Percentiles rank a stretch among this genome's conserved stretches.
phyloP scores from a whole-genome alignment of 257 asterid species.

The Solanum chmielewskii region DNA sequence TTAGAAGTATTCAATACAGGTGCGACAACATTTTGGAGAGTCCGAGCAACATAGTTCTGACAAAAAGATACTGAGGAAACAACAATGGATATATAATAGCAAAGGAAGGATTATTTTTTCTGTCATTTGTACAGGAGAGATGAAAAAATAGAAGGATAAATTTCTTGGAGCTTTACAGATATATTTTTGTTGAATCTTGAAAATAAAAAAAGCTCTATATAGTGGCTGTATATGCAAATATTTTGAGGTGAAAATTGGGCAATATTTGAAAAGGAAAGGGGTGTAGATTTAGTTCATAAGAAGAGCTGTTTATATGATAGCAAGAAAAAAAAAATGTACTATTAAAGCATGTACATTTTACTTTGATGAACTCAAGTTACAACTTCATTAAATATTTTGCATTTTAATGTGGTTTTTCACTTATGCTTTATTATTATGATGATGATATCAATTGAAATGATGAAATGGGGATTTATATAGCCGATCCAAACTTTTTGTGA shows the following conservation, averaged over 20 bases:
- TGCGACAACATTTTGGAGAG: not conserved
- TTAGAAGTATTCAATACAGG: not conserved
- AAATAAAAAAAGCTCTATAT: conserved; percentile 6
- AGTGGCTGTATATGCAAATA: not conserved
- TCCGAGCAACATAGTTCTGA: not conserved
- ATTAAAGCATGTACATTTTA: not conserved
- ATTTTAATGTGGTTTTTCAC: not conserved
- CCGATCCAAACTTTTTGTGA: not conserved
- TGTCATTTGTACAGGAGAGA: conserved; percentile 2
- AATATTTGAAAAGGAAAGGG: not conserved
- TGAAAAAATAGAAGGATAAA: not conserved
- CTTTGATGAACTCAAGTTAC: not conserved
- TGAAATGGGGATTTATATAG: not conserved
- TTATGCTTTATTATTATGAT: not conserved
- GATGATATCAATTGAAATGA: not conserved
- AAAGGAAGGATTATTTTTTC: not conserved
- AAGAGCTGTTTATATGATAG: not conserved
- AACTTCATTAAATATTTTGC: not conserved
- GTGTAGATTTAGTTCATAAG: not conserved
- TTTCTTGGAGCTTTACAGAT: not conserved
- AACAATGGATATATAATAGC: not conserved
- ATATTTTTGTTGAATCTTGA: not conserved
- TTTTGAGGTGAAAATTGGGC: not conserved
- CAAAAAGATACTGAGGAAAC: not conserved
- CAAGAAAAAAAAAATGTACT: not conserved